Evolutionary conservation across 306 rosid genomes (phyloP).

Genomic region (Gastrolobium bilobum): DNA sequence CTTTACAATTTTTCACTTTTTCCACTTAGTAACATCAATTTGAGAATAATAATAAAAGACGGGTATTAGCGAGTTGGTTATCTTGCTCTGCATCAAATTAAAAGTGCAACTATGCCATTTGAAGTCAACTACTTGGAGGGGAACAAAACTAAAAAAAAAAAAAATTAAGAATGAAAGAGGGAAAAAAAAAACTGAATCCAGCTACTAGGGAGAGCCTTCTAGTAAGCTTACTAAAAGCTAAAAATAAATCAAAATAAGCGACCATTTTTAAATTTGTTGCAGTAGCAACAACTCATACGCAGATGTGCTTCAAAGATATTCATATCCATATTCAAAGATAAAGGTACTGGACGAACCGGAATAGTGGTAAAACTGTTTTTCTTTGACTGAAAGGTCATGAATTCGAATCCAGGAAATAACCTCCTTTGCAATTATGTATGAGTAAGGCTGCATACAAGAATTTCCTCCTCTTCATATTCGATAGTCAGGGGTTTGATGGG

Average conservation of each 20-base stretch:
- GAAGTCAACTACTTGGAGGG: conserved; percentile 6
- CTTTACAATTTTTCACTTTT: not conserved
- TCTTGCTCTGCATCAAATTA: not conserved
- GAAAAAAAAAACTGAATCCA: not conserved
- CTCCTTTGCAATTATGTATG: too few relatives aligned
- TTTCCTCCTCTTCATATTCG: too few relatives aligned
- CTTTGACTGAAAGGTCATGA: too few relatives aligned
- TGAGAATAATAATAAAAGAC: not conserved
- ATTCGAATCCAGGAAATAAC: too few relatives aligned
- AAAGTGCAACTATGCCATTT: not conserved
- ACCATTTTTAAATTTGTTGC: not conserved
- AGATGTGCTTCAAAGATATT: not conserved
- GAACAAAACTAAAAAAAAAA: not conserved
- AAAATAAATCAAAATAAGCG: not conserved
- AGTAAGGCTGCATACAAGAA: too few relatives aligned
- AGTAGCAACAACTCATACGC: not conserved
- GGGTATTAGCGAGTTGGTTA: not conserved
- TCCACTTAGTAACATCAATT: not conserved
- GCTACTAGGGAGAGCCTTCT: not conserved
- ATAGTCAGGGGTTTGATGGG: too few relatives aligned
- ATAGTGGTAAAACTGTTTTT: too few relatives aligned
- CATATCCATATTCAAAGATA: not conserved
- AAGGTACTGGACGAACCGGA: too few relatives aligned
- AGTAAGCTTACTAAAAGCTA: not conserved
- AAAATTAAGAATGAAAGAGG: not conserved